Evolutionary conservation across 2,329 filamentous ascomycete genomes (phyloP).

Genomic region (Paramyrothecium roridum): DNA sequence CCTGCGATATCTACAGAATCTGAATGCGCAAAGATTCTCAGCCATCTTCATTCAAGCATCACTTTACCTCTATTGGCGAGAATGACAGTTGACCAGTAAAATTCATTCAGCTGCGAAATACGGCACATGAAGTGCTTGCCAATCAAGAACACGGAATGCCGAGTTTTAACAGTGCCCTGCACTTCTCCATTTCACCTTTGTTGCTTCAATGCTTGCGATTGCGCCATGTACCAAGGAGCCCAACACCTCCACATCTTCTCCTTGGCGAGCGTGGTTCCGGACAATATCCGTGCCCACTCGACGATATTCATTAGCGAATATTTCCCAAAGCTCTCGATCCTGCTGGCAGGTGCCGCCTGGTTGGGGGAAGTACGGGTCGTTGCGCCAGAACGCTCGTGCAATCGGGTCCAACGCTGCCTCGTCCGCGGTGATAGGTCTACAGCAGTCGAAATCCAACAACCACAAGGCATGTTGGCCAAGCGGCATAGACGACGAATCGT

Average conservation of each 20-base stretch:
- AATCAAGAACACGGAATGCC: too few relatives aligned
- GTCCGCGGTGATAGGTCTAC: not conserved
- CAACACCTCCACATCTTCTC: constrained; percentile 4
- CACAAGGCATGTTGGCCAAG: not conserved
- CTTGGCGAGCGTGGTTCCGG: not conserved
- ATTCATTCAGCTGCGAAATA: too few relatives aligned
- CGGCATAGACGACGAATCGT: not conserved
- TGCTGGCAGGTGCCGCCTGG: not conserved
- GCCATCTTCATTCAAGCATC: too few relatives aligned
- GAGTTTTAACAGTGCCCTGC: not conserved
- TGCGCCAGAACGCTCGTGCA: not conserved
- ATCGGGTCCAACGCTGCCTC: not conserved
- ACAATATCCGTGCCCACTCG: not conserved
- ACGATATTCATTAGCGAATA: not conserved
- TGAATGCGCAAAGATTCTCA: too few relatives aligned
- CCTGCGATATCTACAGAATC: too few relatives aligned
- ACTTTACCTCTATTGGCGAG: too few relatives aligned
- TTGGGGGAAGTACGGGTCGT: not conserved
- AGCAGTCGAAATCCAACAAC: not conserved
- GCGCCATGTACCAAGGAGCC: constrained; percentile 2
- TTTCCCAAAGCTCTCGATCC: not conserved
- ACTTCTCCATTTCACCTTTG: constrained; percentile 1
- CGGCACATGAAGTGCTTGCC: too few relatives aligned
- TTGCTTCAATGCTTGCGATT: constrained; percentile 2
- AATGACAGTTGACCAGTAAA: too few relatives aligned